Evolutionary conservation across 2,329 filamentous ascomycete genomes (phyloP).

Genomic region (Periconia sp.): DNA sequence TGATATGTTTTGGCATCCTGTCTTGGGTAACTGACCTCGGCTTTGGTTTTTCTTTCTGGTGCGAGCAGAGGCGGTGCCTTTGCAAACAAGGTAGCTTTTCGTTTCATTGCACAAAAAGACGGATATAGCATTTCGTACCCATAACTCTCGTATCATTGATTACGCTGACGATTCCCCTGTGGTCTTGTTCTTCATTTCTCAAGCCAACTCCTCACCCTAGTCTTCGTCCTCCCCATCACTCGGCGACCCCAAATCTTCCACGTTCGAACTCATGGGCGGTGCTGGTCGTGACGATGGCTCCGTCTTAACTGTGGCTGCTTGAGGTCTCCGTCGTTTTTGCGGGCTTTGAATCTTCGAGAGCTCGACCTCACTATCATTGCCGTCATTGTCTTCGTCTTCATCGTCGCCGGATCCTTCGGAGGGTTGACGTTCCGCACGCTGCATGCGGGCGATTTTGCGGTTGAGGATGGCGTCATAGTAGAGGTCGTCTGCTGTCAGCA

Average conservation of each 20-base stretch:
- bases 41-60: too few species aligned
- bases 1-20: too few species aligned
- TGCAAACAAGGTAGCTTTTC: too few species aligned
- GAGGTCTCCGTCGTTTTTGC: neutral
- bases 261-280: slow-evolving; percentile 17
- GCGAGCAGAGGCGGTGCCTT: too few species aligned
- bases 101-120: neutral
- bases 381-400: slow-evolving; percentile 16
- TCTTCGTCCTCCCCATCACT: slow-evolving; percentile 18
- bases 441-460: slow-evolving; percentile 42
- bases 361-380: slow-evolving; percentile 24
- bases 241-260: slow-evolving; percentile 24
- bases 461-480: slow-evolving; percentile 33
- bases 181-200: too few species aligned
- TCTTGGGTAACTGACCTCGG: too few species aligned
- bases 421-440: slow-evolving; percentile 25
- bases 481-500: slow-evolving; percentile 33
- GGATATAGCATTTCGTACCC: neutral
- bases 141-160: neutral
- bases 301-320: neutral
- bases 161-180: neutral
- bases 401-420: slow-evolving; percentile 31
- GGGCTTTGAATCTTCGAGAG: neutral
- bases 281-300: slow-evolving; percentile 8
- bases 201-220: neutral